phyloP scores from a whole-genome alignment of 495 filamentous ascomycete genomes.

The Penicillium chermesinum region DNA sequence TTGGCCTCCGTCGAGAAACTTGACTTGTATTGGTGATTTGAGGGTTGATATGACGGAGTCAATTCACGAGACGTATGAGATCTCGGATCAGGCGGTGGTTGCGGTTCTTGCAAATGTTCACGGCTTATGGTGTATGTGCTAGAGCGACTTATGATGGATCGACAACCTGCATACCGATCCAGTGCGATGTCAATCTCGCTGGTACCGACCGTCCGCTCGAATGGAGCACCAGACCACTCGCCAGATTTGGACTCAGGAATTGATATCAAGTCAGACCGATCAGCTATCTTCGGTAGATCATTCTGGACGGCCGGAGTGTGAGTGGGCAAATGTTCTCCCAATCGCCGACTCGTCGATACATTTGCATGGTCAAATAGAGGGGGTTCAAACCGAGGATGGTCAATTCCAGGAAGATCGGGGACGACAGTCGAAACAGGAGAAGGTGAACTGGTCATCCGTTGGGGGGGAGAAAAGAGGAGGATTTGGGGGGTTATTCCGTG shows the following conservation, averaged over 20 bases:
- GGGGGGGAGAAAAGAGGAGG: constrained; percentile 41
- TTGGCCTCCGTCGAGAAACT: constrained; percentile 4
- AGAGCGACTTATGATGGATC: constrained; percentile 22
- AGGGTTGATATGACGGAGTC: constrained; percentile 15
- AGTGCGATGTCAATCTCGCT: constrained; percentile 39
- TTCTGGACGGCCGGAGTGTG: constrained; percentile 10
- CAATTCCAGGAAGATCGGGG: constrained; percentile 22
- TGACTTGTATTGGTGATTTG: constrained; percentile 24
- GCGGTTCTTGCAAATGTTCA: constrained; percentile 23
- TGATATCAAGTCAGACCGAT: constrained; percentile 18
- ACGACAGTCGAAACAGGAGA: constrained; percentile 34
- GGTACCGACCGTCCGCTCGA: constrained; percentile 32
- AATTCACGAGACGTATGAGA: constrained; percentile 15
- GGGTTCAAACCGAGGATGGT: not conserved
- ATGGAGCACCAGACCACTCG: constrained; percentile 26
- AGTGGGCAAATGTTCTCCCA: constrained; percentile 26
- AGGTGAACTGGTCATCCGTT: constrained; percentile 42
- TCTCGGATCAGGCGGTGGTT: constrained; percentile 15
- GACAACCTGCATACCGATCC: constrained; percentile 27
- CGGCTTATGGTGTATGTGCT: constrained; percentile 22
- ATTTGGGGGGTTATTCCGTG: constrained; percentile 17
- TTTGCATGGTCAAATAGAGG: not conserved
- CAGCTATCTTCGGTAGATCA: constrained; percentile 4
- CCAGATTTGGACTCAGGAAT: constrained; percentile 19
- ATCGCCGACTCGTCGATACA: constrained; percentile 4